Percentiles rank a stretch among this genome's conserved stretches.
phyloP scores from a whole-genome alignment of 169 alveolate genomes.

The Theileria equi region DNA sequence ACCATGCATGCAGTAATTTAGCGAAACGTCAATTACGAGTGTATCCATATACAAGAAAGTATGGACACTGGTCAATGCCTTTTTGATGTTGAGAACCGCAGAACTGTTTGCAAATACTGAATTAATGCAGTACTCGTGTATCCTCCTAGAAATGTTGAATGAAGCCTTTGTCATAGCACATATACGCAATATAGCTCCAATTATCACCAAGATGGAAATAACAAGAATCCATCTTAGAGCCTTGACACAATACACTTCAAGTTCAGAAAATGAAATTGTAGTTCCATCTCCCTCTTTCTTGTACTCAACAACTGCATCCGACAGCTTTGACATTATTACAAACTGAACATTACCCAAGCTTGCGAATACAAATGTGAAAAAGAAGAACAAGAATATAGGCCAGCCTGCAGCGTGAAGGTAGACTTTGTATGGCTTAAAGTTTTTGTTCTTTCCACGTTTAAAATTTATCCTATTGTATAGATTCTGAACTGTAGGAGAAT shows the following conservation, averaged over 20 bases:
- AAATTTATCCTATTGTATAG: too few species aligned
- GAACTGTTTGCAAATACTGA: slow-evolving; percentile 36
- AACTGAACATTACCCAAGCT: slow-evolving; percentile 10
- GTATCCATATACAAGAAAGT: slow-evolving; percentile 43
- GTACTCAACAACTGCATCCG: slow-evolving; percentile 4
- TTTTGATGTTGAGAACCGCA: slow-evolving; percentile 8
- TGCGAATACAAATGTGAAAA: slow-evolving; percentile 4
- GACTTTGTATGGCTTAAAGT: slow-evolving; percentile 10
- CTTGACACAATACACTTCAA: slow-evolving; percentile 15
- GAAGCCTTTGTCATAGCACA: not conserved
- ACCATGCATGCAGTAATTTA: slow-evolving; percentile 19
- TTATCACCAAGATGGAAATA: slow-evolving; percentile 5
- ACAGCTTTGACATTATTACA: not conserved
- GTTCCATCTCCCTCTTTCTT: not conserved
- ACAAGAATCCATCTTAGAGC: too few species aligned
- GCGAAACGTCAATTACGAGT: slow-evolving; percentile 32
- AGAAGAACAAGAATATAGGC: not conserved
- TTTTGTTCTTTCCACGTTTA: too few species aligned
- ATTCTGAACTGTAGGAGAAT: too few species aligned
- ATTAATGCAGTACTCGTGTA: slow-evolving; percentile 44
- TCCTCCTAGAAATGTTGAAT: slow-evolving; percentile 25
- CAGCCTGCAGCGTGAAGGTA: not conserved
- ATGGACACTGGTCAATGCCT: slow-evolving; percentile 5
- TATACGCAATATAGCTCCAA: not conserved
- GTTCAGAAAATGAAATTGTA: too few species aligned